Evolutionary conservation across 2,329 filamentous ascomycete genomes (phyloP), one percentile per base, ranked within the genome.

Genomic region (Botrytis paeoniae): DNA sequence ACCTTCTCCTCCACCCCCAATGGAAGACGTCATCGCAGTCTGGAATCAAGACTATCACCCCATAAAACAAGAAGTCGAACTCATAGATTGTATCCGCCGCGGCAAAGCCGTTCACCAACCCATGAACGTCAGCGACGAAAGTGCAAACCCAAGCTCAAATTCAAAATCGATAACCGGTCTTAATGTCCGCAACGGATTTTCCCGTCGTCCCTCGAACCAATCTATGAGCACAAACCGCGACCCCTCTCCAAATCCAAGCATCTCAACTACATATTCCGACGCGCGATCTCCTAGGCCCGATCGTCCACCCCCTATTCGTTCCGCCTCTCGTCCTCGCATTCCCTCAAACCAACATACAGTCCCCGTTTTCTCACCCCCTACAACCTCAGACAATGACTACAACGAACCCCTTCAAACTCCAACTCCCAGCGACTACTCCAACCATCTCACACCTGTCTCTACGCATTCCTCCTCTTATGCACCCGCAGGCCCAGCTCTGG

Each of bases 1-100:
- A 78, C 91, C 91, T 0, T 91, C 91, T 63, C 91, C 92, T 1
- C 86, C 93, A 18, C 91, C 92, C 4, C 87, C 91, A 25, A 91
- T 94, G 85, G 89, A 91, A 39, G 88, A 92, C 69, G 89, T 96
- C 9, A 85, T 94, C 73, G 84, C 87, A 8, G 82, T 85, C 61
- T 96, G 91, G 89, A 87, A 91, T 69, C 82, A 82, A 3, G 85
- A 86, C 73, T 93, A 91, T 79, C 86, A 87, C 45, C 87, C 90
- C 0, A 82, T 90, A 66, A 90, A 92, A 75, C 85, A 87, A 73
- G 87, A 94, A 76, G 82, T 91, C 60, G 93, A 96, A 82, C 84
- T 85, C 4, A 86, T 95, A 73, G 83, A 83, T 41, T 86, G 89
- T 71, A 85, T 97, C 70, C 86, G 88, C 39, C 86, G 87, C 43